Evolutionary conservation across 2,329 filamentous ascomycete genomes (phyloP), one percentile per base, ranked within the genome.

Genomic region (Gaeumannomyces tritici): DNA sequence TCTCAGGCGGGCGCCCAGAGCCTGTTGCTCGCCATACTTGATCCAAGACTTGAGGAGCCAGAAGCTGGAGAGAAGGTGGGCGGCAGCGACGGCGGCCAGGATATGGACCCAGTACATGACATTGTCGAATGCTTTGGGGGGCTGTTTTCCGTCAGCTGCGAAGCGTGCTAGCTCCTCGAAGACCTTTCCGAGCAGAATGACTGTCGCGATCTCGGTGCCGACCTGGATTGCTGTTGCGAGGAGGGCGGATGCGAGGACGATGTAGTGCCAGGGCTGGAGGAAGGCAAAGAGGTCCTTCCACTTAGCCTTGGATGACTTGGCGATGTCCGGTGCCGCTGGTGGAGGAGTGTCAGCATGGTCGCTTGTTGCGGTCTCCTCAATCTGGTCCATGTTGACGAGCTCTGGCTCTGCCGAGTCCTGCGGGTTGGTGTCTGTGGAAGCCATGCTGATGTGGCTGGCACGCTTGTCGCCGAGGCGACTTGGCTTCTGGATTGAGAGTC

Each of bases 21-120:
- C 91, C 67, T 96, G 91, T 2, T 91, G 69, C 73, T 97, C 93
- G 18, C 93, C 90, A 72, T 95, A 95, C 0, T 83, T 71, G 33
- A 93, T 78, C 86, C 93, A 97, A 0, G 84, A 73, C 1, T 81
- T 79, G 68, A 91, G 87, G 67, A 91, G 89, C 1, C 81, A 70
- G 13, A 47, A 18, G 3, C 83, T 82, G 67, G 89, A 88, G 21
- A 87, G 74, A 0, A 91, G 57, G 85, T 61, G 55, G 4, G 76
- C 82, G 0, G 77, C 72, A 0, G 89, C 91, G 0, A 96, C 73
- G 0, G 77, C 80, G 0, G 85, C 73, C 56, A 96, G 75, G 29
- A 85, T 81, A 29, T 88, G 67, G 58, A 86, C 87, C 76, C 86
- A 88, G 55, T 72, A 79, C 0, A 82, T 80, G 1, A 91, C 79